Base-by-base conservation (phyloP, 2,329 filamentous ascomycete species). In the Xylaria sp. region DNA sequence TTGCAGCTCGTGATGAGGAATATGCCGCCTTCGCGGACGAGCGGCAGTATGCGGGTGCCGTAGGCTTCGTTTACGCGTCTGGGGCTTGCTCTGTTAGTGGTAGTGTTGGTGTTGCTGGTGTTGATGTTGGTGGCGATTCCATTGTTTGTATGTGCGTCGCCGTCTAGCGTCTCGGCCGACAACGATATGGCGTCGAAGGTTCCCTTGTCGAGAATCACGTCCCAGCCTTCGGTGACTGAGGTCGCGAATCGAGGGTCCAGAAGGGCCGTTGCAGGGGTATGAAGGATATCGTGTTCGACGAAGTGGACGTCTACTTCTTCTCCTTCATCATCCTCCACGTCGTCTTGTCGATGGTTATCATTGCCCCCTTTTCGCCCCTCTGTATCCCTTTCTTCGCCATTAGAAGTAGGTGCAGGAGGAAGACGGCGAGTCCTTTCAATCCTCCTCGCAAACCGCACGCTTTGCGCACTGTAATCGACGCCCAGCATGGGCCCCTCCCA, bases 131-230 rank as follows among this genome's bases (percentile, higher is more conserved):
- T 48, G 28, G 61, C 28, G 31, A 4, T 1, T 6, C 12, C 20
- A 37, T 44, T 18, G 10, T 41, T 28, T 28, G 28, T 28, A 28
- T 28, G 28, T 28, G 3, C 13, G 50, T 20, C 9, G n/a, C 25
- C 7, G 31, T 44, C 46, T 5, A 68, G 20, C 2, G 78, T 80
- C 73, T 90, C 89, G 66, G 85, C 85, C 63, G 86, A 88, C n/a
- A 98, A 84, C 59, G 90, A 94, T 41, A 99, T 92, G 12, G 96
- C 96, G 83, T 99, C 96, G 79, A 98, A 99, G 0, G 96, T 99
- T 54, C 96, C 96, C 82, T 99, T 99, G 82, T 99, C 96, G n/a
- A 98, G 87, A 0, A 98, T 91, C 0, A 98, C 89, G 80, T 98
- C 94, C 83, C 94, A 98, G 0, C 92, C 92, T 0, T 23, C 28